Base-by-base conservation (phyloP, 768 basidiomycete genomes). In the Hemileccinum rubropunctum region DNA sequence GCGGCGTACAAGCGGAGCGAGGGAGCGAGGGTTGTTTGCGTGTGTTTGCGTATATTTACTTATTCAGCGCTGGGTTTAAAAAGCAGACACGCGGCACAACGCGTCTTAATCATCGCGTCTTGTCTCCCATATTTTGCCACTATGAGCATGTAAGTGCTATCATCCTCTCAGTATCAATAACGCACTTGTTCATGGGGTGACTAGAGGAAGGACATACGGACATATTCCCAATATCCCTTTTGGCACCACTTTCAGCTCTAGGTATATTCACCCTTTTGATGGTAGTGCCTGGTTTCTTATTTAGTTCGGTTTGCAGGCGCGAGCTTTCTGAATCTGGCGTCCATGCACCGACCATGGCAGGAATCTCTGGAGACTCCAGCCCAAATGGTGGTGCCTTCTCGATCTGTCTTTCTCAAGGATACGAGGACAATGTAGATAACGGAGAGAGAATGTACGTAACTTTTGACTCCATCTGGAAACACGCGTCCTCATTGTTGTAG, bases 371-470 rank as follows among this genome's bases (percentile, higher is more conserved):
- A 1, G 62, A 66, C 23, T 10, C 61, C 3, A 23, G 1, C 10
- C 55, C 36, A 15, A 43, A 49, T 3, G 60, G 65, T 8, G 68
- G 69, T 2, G 72, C 74, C 8, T 75, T 60, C 45, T 76, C 75
- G 13, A 66, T 76, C 18, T 74, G 75, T 15, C 38, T 76, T 15
- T 72, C 75, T 33, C 65, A 57, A 13, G 72, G 73, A 7, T 76
- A 76, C 36, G 69, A 72, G 39, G 75, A 76, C 54, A 69, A 76
- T 49, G n/a, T 42, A 2, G 75, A 76, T 28, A 1, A 37, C 0
- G 75, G 75, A 27, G 65, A 73, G 0, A 64, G 4, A 7, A 71
- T 76, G 74, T 75, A 52, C 4, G 71, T 53, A 50, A 28, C 6
- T 14, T 17, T 6, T 37, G 21, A 2, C n/a, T 15, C 27, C 36